A percentile compares a stretch with the other conserved stretches of the same genome.
phyloP scores from a whole-genome alignment of 1,139 yeast genomes.

The Eremothecium sinecaudum region DNA sequence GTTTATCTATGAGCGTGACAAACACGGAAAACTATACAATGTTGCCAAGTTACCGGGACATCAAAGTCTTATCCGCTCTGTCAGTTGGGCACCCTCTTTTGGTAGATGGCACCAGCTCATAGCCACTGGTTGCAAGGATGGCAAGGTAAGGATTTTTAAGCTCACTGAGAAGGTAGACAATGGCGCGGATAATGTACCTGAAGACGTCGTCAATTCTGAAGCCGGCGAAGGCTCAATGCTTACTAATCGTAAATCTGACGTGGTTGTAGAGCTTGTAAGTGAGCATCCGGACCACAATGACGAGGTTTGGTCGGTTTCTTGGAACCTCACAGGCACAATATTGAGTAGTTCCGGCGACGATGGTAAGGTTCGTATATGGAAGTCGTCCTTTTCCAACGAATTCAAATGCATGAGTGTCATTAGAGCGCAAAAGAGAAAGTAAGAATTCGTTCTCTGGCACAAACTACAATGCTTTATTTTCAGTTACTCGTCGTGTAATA shows the following conservation, averaged over 20 bases:
- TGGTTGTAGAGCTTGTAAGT: slow-evolving; percentile 43
- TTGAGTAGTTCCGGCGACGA: slow-evolving; percentile 93
- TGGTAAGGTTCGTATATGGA: slow-evolving; percentile 87
- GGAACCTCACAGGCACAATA: slow-evolving; percentile 92
- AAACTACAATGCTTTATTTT: no score
- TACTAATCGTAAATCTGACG: slow-evolving; percentile 14
- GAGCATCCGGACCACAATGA: slow-evolving; percentile 68
- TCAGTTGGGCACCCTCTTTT: slow-evolving; percentile 96
- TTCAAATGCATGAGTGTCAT: slow-evolving; percentile 90
- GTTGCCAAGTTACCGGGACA: slow-evolving; percentile 57
- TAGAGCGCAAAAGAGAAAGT: slow-evolving; percentile 45
- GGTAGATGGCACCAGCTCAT: slow-evolving; percentile 80
- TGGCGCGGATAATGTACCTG: slow-evolving; percentile 17
- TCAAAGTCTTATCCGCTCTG: slow-evolving; percentile 75
- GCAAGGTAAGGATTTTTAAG: slow-evolving; percentile 77
- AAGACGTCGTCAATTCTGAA: slow-evolving; percentile 4
- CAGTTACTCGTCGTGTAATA: no score
- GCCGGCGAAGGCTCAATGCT: slow-evolving; percentile 4
- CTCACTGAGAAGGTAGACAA: slow-evolving; percentile 38
- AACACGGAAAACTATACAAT: slow-evolving; percentile 39
- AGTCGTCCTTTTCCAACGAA: slow-evolving; percentile 72
- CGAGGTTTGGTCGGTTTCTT: slow-evolving; percentile 92
- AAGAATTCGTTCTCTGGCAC: not conserved
- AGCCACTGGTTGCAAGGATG: slow-evolving; percentile 96
- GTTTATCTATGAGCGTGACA: slow-evolving; percentile 54